Evolutionary conservation across 345 rosid species (phyloP), one percentile per base, ranked within the genome.

Genomic region (Populus simonii): DNA sequence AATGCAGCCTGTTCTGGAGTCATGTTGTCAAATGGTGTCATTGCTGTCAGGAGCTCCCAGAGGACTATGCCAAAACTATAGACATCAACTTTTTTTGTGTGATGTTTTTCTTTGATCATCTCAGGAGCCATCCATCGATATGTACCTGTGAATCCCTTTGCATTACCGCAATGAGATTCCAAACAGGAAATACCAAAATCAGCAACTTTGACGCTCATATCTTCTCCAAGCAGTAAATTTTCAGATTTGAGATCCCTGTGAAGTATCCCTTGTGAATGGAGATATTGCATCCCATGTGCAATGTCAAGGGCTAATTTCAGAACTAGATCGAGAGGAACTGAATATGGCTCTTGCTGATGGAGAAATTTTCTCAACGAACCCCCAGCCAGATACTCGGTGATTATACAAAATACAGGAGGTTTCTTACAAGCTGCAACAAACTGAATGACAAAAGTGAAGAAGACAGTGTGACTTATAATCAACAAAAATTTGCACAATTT

Each of bases 91-190:
- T 92, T 92, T 88, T 88, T 90, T 12, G 94, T 89, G 75, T 92
- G 92, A 33, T 79, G 88, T 77, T 92, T 92, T 81, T 87, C 93
- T 80, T 84, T 88, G 78, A 92, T 90, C 96, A 92, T 92, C 82
- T 92, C 96, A 47, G 94, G 96, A 68, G 96, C 94, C 96, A 92
- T 92, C 94, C 96, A 92, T 16, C 93, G 92, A 77, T 90, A 92
- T 20, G 97, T 92, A 29, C 97, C 92, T 0, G 90, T 90, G 79
- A 90, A 90, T 65, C 94, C 97, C 83, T 87, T 90, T 70, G 88
- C 81, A 69, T 83, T 88, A 70, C 90, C 88, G 23, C 90, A 87
- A 59, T 92, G 93, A 70, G 97, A 84, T 82, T 92, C 93, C 77
- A 83, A 79, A 84, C 97, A 92, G 4, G 93, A 89, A 70, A 92